Conservation (phyloP, 768 basidiomycete genomes). For the Kwoniella dendrophila region DNA sequence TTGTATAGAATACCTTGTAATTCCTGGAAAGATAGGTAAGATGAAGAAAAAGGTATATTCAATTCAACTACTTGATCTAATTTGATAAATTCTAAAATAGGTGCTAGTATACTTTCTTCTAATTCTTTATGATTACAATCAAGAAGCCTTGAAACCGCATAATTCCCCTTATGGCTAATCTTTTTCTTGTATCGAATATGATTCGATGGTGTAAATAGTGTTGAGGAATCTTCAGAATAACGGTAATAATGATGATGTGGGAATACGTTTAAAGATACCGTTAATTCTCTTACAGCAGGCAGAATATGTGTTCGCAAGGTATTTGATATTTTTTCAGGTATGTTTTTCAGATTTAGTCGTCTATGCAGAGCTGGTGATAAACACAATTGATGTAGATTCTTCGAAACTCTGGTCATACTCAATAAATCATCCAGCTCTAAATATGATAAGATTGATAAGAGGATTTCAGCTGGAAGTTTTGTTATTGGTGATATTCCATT, state of each 20-base stretch:
- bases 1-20: conserved; percentile 20
- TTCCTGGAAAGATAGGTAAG: conserved; percentile 29
- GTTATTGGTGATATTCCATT: conserved; percentile 31
- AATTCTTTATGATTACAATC: not conserved
- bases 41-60: conserved; percentile 39
- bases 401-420: conserved; percentile 12
- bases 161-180: too few relatives aligned
- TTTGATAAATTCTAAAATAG: conserved; percentile 21
- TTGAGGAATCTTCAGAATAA: not conserved
- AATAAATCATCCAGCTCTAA: conserved; percentile 34
- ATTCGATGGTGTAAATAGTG: not conserved
- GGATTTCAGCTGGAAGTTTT: conserved; percentile 35
- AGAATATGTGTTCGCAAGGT: conserved; percentile 20
- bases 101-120: not conserved
- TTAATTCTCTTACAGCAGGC: conserved; percentile 27
- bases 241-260: conserved; percentile 28
- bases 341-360: conserved; percentile 19
- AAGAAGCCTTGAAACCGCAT: too few relatives aligned
- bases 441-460: conserved; percentile 25
- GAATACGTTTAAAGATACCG: conserved; percentile 33
- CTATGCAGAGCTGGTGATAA: conserved; percentile 29
- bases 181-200: not conserved
- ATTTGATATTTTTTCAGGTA: conserved; percentile 33
- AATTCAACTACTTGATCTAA: conserved; percentile 30
- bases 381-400: conserved; percentile 11